phyloP scores from a whole-genome alignment of 2,329 filamentous ascomycete species.

The Botrytis deweyae region DNA sequence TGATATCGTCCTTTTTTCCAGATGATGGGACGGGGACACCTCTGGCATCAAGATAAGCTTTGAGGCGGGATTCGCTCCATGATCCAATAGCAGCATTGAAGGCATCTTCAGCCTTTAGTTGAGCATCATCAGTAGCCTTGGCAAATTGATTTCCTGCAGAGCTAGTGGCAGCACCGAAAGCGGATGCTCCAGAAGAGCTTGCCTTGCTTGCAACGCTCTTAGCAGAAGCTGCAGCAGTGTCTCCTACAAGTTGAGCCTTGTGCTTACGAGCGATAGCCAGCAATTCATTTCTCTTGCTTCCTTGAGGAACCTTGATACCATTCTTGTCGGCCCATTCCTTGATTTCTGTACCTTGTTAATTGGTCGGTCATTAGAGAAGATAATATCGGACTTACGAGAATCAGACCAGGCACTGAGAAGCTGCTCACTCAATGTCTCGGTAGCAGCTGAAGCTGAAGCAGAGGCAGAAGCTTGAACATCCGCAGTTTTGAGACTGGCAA shows the following conservation, averaged over 20 bases:
- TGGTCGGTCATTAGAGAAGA: neutral
- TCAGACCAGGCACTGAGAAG: conserved; percentile 91
- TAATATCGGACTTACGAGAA: conserved; percentile 44
- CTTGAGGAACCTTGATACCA: conserved; percentile 83
- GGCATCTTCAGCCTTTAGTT: conserved; percentile 60
- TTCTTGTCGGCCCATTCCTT: conserved; percentile 95
- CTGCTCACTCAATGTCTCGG: conserved; percentile 74
- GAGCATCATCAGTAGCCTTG: conserved; percentile 69
- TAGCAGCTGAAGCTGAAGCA: conserved; percentile 66
- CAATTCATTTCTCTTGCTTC: conserved; percentile 82
- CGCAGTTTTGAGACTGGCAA: conserved; percentile 69
- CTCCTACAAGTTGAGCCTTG: conserved; percentile 68
- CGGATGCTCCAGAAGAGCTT: conserved; percentile 59
- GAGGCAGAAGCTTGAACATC: conserved; percentile 60
- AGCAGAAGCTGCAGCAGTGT: conserved; percentile 57
- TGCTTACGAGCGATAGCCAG: conserved; percentile 87
- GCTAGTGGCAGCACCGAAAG: conserved; percentile 70
- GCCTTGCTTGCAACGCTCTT: conserved; percentile 71
- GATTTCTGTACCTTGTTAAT: conserved; percentile 53
- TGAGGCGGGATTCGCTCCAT: conserved; percentile 75
- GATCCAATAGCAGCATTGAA: conserved; percentile 61
- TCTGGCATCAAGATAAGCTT: conserved; percentile 74
- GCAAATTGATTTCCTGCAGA: conserved; percentile 75
- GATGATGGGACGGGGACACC: conserved; percentile 72
- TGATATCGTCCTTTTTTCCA: conserved; percentile 69